These are phyloP conservation scores for Chlamydomonas reinhardtii DNA, from an alignment of 163 green algal genomes.

Conservation along the genomic window DNA sequence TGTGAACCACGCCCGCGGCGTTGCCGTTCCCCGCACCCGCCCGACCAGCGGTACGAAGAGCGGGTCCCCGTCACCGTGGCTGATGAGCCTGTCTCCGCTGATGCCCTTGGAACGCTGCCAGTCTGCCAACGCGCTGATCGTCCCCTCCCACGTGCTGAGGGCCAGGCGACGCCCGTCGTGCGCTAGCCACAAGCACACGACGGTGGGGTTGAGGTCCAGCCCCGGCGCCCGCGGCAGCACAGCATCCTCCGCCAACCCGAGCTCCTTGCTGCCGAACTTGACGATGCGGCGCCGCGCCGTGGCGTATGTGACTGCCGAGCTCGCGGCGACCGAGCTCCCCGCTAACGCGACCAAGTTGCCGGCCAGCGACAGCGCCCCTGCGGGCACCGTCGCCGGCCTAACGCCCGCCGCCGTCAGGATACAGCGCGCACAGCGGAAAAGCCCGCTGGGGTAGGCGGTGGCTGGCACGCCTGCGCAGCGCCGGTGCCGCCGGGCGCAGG, in stretches of 20 bases:
- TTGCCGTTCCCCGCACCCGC: no score
- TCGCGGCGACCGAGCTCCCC: background rate
- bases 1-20: background rate
- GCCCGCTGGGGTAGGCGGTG: background rate
- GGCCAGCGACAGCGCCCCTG: background rate
- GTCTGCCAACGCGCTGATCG: background rate
- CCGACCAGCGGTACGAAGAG: background rate
- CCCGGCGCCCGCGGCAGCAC: background rate
- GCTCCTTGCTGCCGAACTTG: background rate
- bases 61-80: no score
- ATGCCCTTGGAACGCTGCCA: background rate
- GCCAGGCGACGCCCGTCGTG: background rate
- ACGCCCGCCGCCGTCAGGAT: background rate
- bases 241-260: background rate
- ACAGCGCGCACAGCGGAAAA: background rate
- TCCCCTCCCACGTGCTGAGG: background rate
- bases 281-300: background rate
- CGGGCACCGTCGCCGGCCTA: accelerated
- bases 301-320: background rate
- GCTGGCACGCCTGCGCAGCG: background rate
- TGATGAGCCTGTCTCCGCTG: background rate
- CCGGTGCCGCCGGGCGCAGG: background rate
- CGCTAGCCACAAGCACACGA: background rate
- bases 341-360: background rate
- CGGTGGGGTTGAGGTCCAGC: background rate